phyloP scores from a whole-genome alignment of 2,329 filamentous ascomycete species.

The Lasiodiplodia sp. region DNA sequence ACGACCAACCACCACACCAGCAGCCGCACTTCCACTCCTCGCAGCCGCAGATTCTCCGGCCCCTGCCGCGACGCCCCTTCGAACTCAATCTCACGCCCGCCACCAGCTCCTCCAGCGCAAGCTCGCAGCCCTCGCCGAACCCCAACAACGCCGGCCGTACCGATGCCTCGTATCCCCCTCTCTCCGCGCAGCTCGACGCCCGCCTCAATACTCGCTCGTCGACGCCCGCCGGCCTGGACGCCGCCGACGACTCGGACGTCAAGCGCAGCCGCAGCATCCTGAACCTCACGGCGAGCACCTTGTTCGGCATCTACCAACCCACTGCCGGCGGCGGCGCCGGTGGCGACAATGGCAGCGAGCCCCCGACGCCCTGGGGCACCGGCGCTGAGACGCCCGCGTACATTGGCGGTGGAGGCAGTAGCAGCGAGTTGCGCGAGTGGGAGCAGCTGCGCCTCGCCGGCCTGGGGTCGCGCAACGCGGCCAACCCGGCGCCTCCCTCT shows the following conservation, averaged over 20 bases:
- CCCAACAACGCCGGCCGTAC: conserved; percentile 3
- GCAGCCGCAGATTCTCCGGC: conserved; percentile 45
- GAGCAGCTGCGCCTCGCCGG: conserved; percentile 41
- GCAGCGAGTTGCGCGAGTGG: conserved; percentile 35
- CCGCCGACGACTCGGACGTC: conserved; percentile 48
- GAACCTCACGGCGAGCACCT: conserved; percentile 87
- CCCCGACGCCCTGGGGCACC: conserved; percentile 77
- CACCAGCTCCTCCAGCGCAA: conserved; percentile 31
- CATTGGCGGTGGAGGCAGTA: not conserved
- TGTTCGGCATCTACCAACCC: conserved; percentile 88
- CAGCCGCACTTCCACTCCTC: conserved; percentile 12
- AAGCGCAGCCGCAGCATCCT: conserved; percentile 76
- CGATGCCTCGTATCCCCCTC: conserved; percentile 4
- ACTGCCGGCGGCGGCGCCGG: conserved; percentile 51
- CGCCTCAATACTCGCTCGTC: conserved; percentile 14
- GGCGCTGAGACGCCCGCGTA: conserved; percentile 72
- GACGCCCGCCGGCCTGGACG: conserved; percentile 37
- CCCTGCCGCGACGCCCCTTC: conserved; percentile 48
- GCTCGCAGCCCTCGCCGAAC: conserved; percentile 38
- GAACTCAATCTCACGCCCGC: conserved; percentile 29
- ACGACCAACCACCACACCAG: not conserved
- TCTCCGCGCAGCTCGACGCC: conserved; percentile 16
- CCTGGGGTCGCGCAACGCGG: conserved; percentile 13
- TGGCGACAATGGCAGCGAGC: conserved; percentile 55
- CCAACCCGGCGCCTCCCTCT: not conserved